phyloP scores from a whole-genome alignment of 169 alveolate species.

The Eimeria acervulina region DNA sequence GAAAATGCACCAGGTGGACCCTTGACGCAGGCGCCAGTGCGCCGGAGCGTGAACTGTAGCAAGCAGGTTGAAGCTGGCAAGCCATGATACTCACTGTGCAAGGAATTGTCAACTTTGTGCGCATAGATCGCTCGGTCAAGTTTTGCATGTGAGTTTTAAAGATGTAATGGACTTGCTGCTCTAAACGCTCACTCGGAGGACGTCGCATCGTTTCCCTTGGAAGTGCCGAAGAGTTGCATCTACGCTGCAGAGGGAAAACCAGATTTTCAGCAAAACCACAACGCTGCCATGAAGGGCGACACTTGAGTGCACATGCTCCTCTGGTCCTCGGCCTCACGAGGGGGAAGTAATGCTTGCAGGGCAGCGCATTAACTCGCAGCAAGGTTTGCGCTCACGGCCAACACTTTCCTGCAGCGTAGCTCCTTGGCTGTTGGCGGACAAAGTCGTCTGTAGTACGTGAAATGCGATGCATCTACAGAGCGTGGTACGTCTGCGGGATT shows the following conservation, averaged over 20 bases:
- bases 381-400: not conserved
- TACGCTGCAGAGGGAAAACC: not conserved
- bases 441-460: not conserved
- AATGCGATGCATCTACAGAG: not conserved
- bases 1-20: not conserved
- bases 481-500: not conserved
- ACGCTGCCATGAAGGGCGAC: not conserved
- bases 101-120: not conserved
- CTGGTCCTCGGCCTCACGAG: not conserved
- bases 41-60: not conserved
- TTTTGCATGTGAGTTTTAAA: too few species aligned
- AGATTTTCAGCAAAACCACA: not conserved
- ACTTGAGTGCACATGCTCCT: not conserved
- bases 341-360: not conserved
- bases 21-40: not conserved
- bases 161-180: not conserved
- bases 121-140: not conserved
- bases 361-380: not conserved
- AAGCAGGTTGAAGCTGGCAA: not conserved
- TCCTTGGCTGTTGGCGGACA: not conserved
- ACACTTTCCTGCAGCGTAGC: not conserved
- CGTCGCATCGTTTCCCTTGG: not conserved
- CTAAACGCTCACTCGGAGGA: not conserved
- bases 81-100: not conserved
- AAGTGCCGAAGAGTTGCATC: not conserved